Base-by-base conservation (phyloP, 2,329 filamentous ascomycete genomes). In the Colletotrichum sp. region DNA sequence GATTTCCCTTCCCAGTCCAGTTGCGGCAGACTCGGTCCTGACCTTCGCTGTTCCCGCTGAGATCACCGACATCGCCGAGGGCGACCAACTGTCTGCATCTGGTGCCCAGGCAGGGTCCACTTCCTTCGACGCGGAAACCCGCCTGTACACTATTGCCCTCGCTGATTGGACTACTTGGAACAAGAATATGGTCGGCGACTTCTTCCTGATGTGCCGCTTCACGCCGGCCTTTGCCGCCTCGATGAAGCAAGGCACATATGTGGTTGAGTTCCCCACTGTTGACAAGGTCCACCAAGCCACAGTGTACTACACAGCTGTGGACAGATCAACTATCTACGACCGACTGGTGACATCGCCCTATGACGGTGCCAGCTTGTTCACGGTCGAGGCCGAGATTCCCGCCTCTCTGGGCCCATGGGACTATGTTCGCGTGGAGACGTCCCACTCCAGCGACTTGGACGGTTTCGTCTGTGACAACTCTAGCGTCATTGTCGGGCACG, bases 171-270 rank as follows among this genome's bases (percentile, higher is more conserved):
- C 71, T 2, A 77, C 75, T 18, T 77, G 75, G 75, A 52, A 77
- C 67, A 77, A 75, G 67, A 75, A 77, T 34, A 74, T 77, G 62
- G 32, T 57, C 55, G 75, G 71, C 49, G 57, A 75, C 63, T 77
- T 77, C 71, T 77, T 71, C 71, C 63, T 77, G 18, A 72, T 76
- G 69, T 76, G 75, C 63, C 75, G 71, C n/a, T 75, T 77, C 71
- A 21, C 60, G 15, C 62, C 71, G 4, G 67, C 67, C 6, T 74
- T 75, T 13, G 75, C 71, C 8, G 24, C 66, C 1, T 21, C 57
- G 5, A 72, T 76, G 73, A 59, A 65, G 39, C 73, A 66, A 8
- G 75, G 75, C 21, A 77, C 75, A 2, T 74, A 77, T 28, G 66
- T 77, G 9, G 75, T 77, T 2, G 49, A 77, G 62, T 74, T 77